Percentiles rank a stretch among this genome's conserved stretches.
Evolutionary conservation across 345 rosid species (phyloP).

Genomic region (Eucalyptus tenuipes): DNA sequence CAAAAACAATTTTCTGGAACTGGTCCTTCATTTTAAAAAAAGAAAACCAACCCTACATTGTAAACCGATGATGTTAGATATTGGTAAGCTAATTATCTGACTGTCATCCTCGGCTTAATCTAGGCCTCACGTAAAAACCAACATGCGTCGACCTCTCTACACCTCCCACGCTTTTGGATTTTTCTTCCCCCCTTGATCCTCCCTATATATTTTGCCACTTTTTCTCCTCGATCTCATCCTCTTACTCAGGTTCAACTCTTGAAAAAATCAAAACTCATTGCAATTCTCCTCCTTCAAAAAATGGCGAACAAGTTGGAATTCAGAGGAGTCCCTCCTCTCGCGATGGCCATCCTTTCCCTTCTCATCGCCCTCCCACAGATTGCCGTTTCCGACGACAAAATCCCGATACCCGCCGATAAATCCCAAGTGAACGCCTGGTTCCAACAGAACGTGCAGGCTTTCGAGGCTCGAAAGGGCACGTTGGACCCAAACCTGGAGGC

Average conservation of each 20-base stretch:
- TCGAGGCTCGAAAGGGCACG: constrained; percentile 9
- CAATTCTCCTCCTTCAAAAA: neutral
- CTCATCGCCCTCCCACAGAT: neutral
- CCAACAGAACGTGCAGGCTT: constrained; percentile 12
- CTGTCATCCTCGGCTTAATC: neutral
- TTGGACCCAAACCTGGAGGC: constrained; percentile 29
- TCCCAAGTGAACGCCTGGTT: constrained; percentile 25
- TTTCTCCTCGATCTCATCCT: neutral
- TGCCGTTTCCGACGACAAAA: neutral
- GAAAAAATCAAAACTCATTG: neutral
- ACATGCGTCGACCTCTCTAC: neutral
- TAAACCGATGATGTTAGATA: neutral
- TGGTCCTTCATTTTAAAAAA: no score
- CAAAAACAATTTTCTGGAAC: neutral
- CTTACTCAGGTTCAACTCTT: neutral
- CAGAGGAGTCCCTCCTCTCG: neutral
- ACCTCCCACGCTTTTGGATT: neutral
- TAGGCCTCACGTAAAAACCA: neutral
- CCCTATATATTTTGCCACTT: neutral
- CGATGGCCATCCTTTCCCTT: neutral
- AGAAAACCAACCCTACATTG: neutral
- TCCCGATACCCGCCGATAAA: constrained; percentile 22
- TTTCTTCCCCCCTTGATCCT: neutral
- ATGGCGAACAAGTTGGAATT: neutral
- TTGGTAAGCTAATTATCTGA: neutral